Conservation (phyloP, 495 filamentous ascomycete species). For the Trichoderma reesei region DNA sequence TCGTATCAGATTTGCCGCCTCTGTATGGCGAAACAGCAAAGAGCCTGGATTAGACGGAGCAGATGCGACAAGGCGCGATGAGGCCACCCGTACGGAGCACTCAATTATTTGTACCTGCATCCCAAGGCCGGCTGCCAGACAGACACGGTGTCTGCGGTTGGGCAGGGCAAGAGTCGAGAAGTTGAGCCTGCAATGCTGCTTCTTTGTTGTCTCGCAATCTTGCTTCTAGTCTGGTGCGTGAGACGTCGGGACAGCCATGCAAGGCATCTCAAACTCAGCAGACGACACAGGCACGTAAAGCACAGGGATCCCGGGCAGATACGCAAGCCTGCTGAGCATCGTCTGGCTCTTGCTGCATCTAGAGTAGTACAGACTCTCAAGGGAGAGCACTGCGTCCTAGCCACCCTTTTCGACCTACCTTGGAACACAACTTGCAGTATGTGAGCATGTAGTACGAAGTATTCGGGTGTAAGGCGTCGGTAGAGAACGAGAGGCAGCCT, state of each 20-base stretch:
- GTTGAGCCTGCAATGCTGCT: neutral
- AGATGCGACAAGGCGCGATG: slow-evolving; percentile 1
- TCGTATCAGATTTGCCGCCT: no score
- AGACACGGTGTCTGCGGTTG: neutral
- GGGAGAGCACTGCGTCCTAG: neutral
- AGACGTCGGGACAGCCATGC: neutral
- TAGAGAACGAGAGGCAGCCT: no score
- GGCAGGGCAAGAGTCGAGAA: neutral
- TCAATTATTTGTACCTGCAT: neutral
- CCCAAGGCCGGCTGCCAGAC: neutral
- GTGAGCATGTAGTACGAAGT: no score
- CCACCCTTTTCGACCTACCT: neutral
- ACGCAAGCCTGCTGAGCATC: neutral
- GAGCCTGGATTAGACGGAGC: neutral
- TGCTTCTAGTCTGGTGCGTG: neutral
- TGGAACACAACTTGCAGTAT: neutral
- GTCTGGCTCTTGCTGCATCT: neutral
- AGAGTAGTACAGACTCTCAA: neutral
- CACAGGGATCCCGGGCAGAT: neutral
- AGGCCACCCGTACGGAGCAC: neutral
- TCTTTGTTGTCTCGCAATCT: neutral
- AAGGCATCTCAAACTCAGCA: neutral
- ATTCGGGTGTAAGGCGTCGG: neutral
- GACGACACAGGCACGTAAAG: neutral
- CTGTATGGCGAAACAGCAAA: neutral